Conservation (phyloP, 495 filamentous ascomycete species). For the Xylaria grammica region DNA sequence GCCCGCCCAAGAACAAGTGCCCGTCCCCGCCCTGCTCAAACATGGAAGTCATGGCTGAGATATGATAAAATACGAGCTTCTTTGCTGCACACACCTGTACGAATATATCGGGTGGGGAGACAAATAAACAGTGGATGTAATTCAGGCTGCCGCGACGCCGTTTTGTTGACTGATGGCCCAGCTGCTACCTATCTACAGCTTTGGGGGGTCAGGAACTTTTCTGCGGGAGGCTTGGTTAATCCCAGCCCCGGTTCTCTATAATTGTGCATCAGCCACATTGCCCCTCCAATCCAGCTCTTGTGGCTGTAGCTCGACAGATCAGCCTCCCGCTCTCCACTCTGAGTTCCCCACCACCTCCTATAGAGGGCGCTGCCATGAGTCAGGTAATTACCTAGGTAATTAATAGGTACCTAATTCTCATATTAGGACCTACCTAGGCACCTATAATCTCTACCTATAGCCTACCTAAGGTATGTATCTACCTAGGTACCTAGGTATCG, state of each 20-base stretch:
- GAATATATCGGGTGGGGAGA: background rate
- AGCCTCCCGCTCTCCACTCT: too few species aligned
- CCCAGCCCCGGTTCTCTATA: slow-evolving; percentile 21
- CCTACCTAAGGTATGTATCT: too few species aligned
- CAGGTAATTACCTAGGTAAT: too few species aligned
- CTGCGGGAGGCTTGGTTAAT: slow-evolving; percentile 35
- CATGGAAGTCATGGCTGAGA: slow-evolving; percentile 75
- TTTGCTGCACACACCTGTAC: slow-evolving; percentile 1
- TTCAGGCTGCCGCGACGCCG: slow-evolving; percentile 30
- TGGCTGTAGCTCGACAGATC: slow-evolving; percentile 24
- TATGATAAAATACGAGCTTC: background rate
- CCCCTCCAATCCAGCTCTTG: slow-evolving; percentile 21
- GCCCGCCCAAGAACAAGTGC: slow-evolving; percentile 88
- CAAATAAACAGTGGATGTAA: background rate
- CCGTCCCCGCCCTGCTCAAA: slow-evolving; percentile 90
- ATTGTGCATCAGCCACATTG: slow-evolving; percentile 31
- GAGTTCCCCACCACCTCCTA: too few species aligned
- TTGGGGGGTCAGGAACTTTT: slow-evolving; percentile 33
- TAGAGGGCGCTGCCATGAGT: too few species aligned
- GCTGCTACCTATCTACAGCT: slow-evolving; percentile 26
- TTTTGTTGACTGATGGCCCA: slow-evolving; percentile 26
- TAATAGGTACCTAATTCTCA: too few species aligned
- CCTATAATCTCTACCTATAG: background rate
- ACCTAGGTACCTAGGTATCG: slow-evolving; percentile 7
- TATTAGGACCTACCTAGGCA: too few species aligned